Base-by-base conservation (phyloP, 1,284 basidiomycete genomes). In the Rhodotorula sp. region DNA sequence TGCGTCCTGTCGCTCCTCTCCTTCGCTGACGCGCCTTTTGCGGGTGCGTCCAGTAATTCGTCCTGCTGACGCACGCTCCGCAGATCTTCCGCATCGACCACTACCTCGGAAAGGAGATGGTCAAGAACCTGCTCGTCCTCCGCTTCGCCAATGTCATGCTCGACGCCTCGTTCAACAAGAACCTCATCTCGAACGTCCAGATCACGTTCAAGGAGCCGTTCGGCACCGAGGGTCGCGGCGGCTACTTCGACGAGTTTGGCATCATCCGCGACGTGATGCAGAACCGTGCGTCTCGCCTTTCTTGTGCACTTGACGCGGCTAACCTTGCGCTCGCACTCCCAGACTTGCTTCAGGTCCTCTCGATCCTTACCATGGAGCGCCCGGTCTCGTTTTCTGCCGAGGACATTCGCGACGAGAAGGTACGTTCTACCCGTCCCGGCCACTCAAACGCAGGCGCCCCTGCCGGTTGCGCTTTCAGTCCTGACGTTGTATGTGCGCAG, bases 131-230 rank as follows among this genome's bases (percentile, higher is more conserved):
- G 69, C 90, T 97, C 73, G 92, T 97, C 46, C 85, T 97, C 62
- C 89, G 94, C 55, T 97, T 97, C 80, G 94, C 92, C 75, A 97
- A 97, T 83, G 84, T 94, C 76, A 91, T 94, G 41, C 83, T 97
- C 83, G 88, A 88, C 75, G 88, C 91, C 39, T 87, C 87, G 37
- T 95, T 94, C 91, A 94, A 97, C 85, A 96, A 91, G 83, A 92
- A 94, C 82, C 91, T 89, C 70, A 91, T 97, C 83, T 89, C 88
- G 83, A 97, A 94, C 81, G 92, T 97, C 53, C 95, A 97, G 83
- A 96, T 97, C 84, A 96, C 93, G 17, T 97, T 97, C 88, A 97
- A 97, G 85, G 95, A 97, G 84, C 91, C 94, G 19, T 96, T 97
- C 81, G 94, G 94, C 53, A 97, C 94, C 61, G 94, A 97, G 82